phyloP scores from a whole-genome alignment of 176 grass and related monocot species.

The Eleusine indica region DNA sequence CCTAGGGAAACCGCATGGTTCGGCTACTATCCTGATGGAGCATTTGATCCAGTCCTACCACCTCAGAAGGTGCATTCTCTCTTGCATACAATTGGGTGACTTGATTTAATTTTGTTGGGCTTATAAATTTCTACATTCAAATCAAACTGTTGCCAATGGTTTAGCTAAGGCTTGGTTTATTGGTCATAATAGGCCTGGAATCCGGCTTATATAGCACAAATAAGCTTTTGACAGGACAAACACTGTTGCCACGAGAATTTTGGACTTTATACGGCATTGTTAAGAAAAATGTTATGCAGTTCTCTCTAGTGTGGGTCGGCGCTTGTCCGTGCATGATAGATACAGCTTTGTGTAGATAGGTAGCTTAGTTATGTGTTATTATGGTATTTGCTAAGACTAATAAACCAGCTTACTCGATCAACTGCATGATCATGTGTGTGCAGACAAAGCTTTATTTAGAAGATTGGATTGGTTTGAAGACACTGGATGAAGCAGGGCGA shows the following conservation, averaged over 20 bases:
- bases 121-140: not conserved
- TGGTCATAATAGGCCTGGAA: not conserved
- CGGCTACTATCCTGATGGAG: constrained; percentile 93
- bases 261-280: not conserved
- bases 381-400: not conserved
- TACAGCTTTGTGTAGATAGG: too few relatives aligned
- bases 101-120: not conserved
- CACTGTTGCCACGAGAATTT: not conserved
- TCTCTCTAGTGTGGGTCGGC: not conserved
- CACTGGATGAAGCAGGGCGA: constrained; percentile 74
- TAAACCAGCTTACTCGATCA: not conserved
- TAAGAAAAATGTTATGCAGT: not conserved
- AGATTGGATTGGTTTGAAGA: constrained; percentile 90
- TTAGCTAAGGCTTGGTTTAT: not conserved
- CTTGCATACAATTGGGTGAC: not conserved
- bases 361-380: not conserved
- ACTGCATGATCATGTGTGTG: not conserved
- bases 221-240: not conserved
- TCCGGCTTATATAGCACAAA: not conserved
- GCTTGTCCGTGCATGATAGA: too few relatives aligned
- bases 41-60: constrained; percentile 58
- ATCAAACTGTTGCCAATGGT: not conserved
- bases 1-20: constrained; percentile 94
- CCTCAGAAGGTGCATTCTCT: constrained; percentile 51
- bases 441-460: constrained; percentile 81